Base-by-base conservation (phyloP, 805 yeast species). In the Cyberlindnera amylophila region DNA sequence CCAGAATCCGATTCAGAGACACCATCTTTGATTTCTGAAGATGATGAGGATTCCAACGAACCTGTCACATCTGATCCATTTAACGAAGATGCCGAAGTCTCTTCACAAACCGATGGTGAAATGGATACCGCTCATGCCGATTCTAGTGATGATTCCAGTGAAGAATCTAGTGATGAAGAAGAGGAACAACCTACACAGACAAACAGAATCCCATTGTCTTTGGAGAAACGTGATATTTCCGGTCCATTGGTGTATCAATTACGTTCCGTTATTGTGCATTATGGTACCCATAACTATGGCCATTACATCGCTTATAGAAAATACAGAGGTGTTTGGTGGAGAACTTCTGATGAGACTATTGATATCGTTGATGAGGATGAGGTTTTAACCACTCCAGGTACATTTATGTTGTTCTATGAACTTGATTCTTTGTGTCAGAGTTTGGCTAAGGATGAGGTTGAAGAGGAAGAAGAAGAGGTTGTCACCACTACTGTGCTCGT, bases 261-360 rank as follows among this genome's bases (percentile, higher is more conserved):
- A 47, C 86, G 86, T 57, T 86, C 96, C 1, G 93, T 86, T 1
- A 86, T 91, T 34, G 81, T 91, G 1, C 99, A 91, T 63, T 90
- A 83, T 61, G 99, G 99, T 37, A 85, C 96, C 1, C 97, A 93
- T 55, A 89, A 91, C 55, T 93, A 88, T 60, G 99, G 99, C n/a
- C 99, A 91, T 63, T 91, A 91, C 59, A 86, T 91, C 47, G 88
- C 95, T 32, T 91, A 77, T 66, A 78, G 97, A 57, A 82, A 79
- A 55, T 74, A 68, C 44, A 75, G 95, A 51, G 93, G 90, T 2
- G 72, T 79, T 10, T 91, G 99, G 99, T 90, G 96, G 96, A 77
- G 96, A 59, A 82, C 90, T 15, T 83, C 93, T 53, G 99, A 93
- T 63, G 96, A 89, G 58, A 79, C 81, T 3, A 95, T 90, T 3